phyloP scores from a whole-genome alignment of 306 rosid species.

The Prunus davidiana region DNA sequence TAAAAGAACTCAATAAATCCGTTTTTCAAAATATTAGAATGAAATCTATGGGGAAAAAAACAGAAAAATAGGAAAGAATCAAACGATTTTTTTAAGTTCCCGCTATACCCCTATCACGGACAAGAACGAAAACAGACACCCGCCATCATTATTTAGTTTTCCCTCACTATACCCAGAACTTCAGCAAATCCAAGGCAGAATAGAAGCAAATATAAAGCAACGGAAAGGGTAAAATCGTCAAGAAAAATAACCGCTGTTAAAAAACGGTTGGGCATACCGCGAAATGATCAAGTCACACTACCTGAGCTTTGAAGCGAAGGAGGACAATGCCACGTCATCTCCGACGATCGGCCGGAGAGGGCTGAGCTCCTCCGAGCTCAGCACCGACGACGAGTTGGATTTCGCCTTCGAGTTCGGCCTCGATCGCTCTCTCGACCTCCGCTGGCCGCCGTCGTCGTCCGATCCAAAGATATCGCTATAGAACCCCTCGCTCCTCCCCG shows the following conservation, averaged over 20 bases:
- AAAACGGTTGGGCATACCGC: not conserved
- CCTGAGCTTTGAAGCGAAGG: conserved; percentile 79
- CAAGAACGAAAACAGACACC: no score
- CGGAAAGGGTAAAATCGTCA: conserved; percentile 32
- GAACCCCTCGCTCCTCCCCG: conserved; percentile 50
- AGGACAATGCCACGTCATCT: conserved; percentile 72
- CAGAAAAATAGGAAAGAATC: not conserved
- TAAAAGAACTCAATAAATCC: not conserved
- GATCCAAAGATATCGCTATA: conserved; percentile 67
- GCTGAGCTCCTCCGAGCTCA: conserved; percentile 83
- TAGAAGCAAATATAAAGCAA: not conserved
- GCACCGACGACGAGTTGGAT: conserved; percentile 66
- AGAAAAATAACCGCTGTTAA: not conserved
- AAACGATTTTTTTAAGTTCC: not conserved
- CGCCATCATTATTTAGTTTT: not conserved
- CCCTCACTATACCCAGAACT: not conserved
- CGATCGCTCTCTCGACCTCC: conserved; percentile 77
- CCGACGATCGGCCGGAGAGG: conserved; percentile 57
- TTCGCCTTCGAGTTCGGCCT: conserved; percentile 58
- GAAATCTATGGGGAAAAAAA: not conserved
- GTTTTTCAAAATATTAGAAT: not conserved
- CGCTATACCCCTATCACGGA: not conserved
- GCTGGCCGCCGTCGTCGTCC: conserved; percentile 45
- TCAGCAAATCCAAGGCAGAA: not conserved
- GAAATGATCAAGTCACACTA: conserved; percentile 18